Evolutionary conservation across 352 stramenopile genomes (phyloP).

Genomic region (Pythium biforme): DNA sequence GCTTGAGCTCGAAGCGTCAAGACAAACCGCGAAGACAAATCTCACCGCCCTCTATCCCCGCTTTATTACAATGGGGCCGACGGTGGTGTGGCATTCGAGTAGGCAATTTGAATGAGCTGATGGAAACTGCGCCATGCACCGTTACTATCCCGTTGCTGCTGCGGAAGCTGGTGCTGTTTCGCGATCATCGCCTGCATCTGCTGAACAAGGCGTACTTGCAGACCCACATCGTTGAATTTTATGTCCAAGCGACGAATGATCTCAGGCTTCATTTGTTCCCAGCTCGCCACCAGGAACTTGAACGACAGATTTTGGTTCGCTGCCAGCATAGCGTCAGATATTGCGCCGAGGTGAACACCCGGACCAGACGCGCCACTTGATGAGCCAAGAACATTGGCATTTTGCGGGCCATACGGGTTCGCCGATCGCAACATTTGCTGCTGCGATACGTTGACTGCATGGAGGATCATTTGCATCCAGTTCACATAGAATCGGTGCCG

Average conservation of each 20-base stretch:
- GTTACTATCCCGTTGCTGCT: slow-evolving; percentile 6
- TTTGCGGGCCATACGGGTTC: neutral
- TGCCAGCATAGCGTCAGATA: slow-evolving; percentile 30
- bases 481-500: slow-evolving; percentile 27
- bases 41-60: too few relatives aligned
- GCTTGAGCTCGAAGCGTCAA: neutral
- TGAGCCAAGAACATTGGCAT: neutral
- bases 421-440: slow-evolving; percentile 34
- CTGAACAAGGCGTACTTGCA: slow-evolving; percentile 46
- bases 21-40: too few relatives aligned
- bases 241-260: slow-evolving; percentile 38
- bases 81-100: neutral
- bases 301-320: slow-evolving; percentile 34
- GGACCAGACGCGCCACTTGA: slow-evolving; percentile 1
- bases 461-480: slow-evolving; percentile 35
- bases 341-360: slow-evolving; percentile 34
- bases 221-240: slow-evolving; percentile 40
- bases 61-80: neutral
- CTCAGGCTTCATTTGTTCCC: slow-evolving; percentile 45
- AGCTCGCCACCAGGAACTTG: slow-evolving; percentile 39
- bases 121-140: slow-evolving; percentile 36
- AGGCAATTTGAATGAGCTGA: slow-evolving; percentile 44
- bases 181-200: slow-evolving; percentile 35
- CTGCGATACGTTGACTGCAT: slow-evolving; percentile 37
- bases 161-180: slow-evolving; percentile 1